Conservation (phyloP, 768 basidiomycete genomes). For the Candolleomyces eurysporus region DNA sequence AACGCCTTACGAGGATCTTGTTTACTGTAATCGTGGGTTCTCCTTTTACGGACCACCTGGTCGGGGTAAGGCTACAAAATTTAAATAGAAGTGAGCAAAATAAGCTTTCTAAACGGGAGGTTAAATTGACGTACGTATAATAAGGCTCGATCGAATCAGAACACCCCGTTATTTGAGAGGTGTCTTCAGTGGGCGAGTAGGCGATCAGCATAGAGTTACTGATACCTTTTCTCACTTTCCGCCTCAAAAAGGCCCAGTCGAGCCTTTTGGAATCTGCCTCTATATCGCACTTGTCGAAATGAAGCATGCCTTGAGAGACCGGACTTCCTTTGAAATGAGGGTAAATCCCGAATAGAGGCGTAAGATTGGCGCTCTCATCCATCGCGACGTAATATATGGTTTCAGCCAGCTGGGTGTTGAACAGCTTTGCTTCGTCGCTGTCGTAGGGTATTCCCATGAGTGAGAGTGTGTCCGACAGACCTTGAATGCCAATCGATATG, state of each 20-base stretch:
- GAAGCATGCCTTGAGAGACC: slow-evolving; percentile 18
- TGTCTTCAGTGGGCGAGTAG: slow-evolving; percentile 85
- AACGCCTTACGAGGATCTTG: background rate
- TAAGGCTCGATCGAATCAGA: slow-evolving; percentile 79
- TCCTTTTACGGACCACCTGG: background rate
- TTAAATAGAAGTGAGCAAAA: too few species aligned
- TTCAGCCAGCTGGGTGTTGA: slow-evolving; percentile 82
- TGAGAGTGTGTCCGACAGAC: slow-evolving; percentile 85
- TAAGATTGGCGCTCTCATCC: slow-evolving; percentile 62
- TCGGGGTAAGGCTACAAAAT: background rate
- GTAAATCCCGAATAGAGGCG: slow-evolving; percentile 70
- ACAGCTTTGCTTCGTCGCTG: slow-evolving; percentile 58
- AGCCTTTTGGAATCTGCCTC: too few species aligned
- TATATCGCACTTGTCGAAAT: background rate
- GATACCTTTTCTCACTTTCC: too few species aligned
- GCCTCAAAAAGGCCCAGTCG: too few species aligned
- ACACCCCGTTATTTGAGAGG: slow-evolving; percentile 79
- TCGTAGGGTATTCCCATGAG: slow-evolving; percentile 79
- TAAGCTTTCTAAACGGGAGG: too few species aligned
- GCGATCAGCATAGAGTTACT: too few species aligned
- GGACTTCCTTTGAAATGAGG: slow-evolving; percentile 67
- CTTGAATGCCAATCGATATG: slow-evolving; percentile 80
- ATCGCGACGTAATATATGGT: slow-evolving; percentile 82
- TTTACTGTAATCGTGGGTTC: slow-evolving; percentile 39
- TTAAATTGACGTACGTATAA: background rate